A percentile compares a stretch with the other conserved stretches of the same genome.
Evolutionary conservation across 2,329 filamentous ascomycete genomes (phyloP).

Genomic region (Neonectria hederae): DNA sequence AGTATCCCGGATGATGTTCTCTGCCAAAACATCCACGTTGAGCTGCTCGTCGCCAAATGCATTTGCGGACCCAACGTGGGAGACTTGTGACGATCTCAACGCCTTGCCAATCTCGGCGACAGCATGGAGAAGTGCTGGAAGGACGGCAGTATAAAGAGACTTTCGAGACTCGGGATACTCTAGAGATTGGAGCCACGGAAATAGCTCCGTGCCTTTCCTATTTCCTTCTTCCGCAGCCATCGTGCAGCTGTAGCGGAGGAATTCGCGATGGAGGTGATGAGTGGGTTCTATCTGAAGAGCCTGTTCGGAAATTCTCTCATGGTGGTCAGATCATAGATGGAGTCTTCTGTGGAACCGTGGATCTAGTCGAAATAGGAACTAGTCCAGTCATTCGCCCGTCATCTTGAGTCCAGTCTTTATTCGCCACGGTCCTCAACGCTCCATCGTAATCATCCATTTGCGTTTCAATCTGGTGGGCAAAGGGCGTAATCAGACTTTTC

Average conservation of each 20-base stretch:
- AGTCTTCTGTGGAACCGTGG: background rate
- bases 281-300: background rate
- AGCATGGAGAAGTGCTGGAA: slow-evolving; percentile 58
- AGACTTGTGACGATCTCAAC: slow-evolving; percentile 57
- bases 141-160: slow-evolving; percentile 46
- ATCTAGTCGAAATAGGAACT: background rate
- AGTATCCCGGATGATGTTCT: slow-evolving; percentile 57
- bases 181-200: slow-evolving; percentile 13
- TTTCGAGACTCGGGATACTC: slow-evolving; percentile 6
- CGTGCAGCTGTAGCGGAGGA: background rate
- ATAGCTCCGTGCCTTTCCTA: slow-evolving; percentile 9
- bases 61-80: slow-evolving; percentile 61
- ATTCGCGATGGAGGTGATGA: background rate
- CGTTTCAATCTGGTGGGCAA: background rate
- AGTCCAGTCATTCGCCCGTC: background rate
- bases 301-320: background rate
- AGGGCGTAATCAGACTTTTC: background rate
- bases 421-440: background rate
- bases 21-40: slow-evolving; percentile 65
- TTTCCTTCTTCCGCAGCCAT: slow-evolving; percentile 1
- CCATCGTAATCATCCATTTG: background rate
- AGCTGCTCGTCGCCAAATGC: slow-evolving; percentile 68
- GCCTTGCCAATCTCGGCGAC: slow-evolving; percentile 56
- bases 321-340: background rate
- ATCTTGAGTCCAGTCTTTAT: background rate